Conservation (phyloP, 1,284 basidiomycete species). For the Salmacisia buchloeana region DNA sequence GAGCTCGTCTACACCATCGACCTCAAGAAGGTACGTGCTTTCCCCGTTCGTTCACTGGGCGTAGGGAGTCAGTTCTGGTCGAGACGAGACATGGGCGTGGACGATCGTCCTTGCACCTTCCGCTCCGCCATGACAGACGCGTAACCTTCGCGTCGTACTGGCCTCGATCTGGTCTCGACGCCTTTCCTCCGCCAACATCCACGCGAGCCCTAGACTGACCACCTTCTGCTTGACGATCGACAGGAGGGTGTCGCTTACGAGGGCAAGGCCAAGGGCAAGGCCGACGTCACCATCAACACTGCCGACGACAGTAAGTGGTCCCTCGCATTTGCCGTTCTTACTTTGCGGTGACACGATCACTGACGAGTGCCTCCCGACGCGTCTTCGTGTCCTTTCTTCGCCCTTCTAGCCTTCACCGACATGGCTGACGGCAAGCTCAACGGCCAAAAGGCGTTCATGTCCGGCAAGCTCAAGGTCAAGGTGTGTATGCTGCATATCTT, state of each 20-base stretch:
- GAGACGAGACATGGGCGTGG: too few relatives aligned
- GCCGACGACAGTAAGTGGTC: conserved; percentile 37
- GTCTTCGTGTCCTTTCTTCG: not conserved
- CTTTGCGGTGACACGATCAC: not conserved
- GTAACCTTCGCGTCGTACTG: too few relatives aligned
- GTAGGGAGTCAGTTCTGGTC: too few relatives aligned
- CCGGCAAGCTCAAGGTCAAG: conserved; percentile 44
- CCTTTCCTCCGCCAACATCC: too few relatives aligned
- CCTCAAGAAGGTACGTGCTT: conserved; percentile 66
- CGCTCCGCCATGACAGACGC: too few relatives aligned
- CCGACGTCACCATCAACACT: conserved; percentile 49
- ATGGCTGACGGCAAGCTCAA: conserved; percentile 50
- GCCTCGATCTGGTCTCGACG: too few relatives aligned
- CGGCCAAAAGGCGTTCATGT: conserved; percentile 51
- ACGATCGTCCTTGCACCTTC: too few relatives aligned
- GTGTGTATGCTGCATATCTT: not conserved
- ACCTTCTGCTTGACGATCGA: not conserved
- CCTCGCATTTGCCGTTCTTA: not conserved
- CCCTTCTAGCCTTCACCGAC: conserved; percentile 36
- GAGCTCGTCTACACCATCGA: conserved; percentile 75
- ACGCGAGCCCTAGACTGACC: too few relatives aligned
- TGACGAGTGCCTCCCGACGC: too few relatives aligned
- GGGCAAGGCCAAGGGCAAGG: conserved; percentile 50
- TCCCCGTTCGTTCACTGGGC: not conserved
- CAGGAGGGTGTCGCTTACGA: conserved; percentile 47